phyloP scores from a whole-genome alignment of 345 rosid species.

The Streptanthus diversifolius region DNA sequence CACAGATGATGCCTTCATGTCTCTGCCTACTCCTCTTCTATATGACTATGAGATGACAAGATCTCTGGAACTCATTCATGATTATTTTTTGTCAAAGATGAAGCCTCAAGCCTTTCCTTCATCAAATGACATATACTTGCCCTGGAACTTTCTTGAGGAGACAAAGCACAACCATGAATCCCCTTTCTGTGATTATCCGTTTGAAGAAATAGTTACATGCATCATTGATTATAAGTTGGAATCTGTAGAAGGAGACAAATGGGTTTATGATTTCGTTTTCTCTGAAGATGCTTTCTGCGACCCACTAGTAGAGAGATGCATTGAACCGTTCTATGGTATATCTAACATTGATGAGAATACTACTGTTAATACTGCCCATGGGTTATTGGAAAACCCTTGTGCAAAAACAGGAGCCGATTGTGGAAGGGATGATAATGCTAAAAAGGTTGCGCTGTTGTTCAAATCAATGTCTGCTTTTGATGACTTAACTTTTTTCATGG shows the following conservation, averaged over 20 bases:
- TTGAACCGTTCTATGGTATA: constrained; percentile 32
- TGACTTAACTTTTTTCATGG: constrained; percentile 88
- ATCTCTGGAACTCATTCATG: constrained; percentile 43
- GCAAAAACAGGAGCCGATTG: constrained; percentile 34
- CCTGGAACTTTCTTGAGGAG: constrained; percentile 73
- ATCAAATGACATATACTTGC: constrained; percentile 80
- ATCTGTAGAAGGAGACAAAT: constrained; percentile 38
- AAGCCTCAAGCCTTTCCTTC: constrained; percentile 51
- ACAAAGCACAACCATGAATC: constrained; percentile 40
- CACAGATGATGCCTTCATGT: constrained; percentile 67
- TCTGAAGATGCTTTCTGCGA: constrained; percentile 42
- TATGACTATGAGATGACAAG: constrained; percentile 40
- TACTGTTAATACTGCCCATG: constrained; percentile 34
- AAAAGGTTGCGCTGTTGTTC: constrained; percentile 47
- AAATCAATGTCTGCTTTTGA: constrained; percentile 68
- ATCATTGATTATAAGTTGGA: constrained; percentile 40
- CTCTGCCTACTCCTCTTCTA: constrained; percentile 69
- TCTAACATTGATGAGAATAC: constrained; percentile 26
- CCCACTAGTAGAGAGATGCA: constrained; percentile 41
- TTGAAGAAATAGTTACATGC: constrained; percentile 39
- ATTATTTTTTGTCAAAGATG: constrained; percentile 42
- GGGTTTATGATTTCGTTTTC: constrained; percentile 53
- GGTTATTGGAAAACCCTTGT: constrained; percentile 20
- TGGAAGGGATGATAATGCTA: constrained; percentile 37
- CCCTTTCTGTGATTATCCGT: constrained; percentile 33